Conservation (phyloP, 78 protist species). For the Dictyostelium capitatum region DNA sequence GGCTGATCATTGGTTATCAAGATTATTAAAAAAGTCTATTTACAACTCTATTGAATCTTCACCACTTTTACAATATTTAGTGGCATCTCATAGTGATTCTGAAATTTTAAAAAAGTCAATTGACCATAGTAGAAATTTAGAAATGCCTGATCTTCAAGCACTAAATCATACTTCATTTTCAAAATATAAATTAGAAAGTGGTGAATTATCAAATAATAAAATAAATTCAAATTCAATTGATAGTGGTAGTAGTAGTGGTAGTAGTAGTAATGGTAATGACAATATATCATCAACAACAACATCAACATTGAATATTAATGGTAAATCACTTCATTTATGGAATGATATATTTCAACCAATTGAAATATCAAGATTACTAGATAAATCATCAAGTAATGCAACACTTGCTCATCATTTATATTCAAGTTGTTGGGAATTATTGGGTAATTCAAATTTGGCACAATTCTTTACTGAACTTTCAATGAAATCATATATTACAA, state of each 20-base stretch:
- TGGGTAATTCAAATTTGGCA: slow-evolving; percentile 39
- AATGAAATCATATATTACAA: not conserved
- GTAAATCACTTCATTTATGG: slow-evolving; percentile 7
- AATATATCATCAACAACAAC: not conserved
- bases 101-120: slow-evolving; percentile 34
- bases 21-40: slow-evolving; percentile 10
- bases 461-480: slow-evolving; percentile 35
- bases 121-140: slow-evolving; percentile 3
- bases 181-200: slow-evolving; percentile 21
- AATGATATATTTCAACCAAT: slow-evolving; percentile 56
- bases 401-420: not conserved
- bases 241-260: not conserved
- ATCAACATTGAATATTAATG: not conserved
- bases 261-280: not conserved
- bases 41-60: slow-evolving; percentile 10
- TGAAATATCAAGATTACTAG: not conserved
- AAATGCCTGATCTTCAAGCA: slow-evolving; percentile 35
- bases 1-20: slow-evolving; percentile 15
- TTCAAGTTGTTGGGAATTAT: slow-evolving; percentile 48
- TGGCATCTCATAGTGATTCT: slow-evolving; percentile 13
- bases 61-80: not conserved
- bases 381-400: not conserved
- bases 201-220: slow-evolving; percentile 22
- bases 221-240: not conserved
- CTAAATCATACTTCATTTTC: slow-evolving; percentile 20